Conservation (phyloP, 169 alveolate genomes). For the Eimeria nieschulzi region DNA sequence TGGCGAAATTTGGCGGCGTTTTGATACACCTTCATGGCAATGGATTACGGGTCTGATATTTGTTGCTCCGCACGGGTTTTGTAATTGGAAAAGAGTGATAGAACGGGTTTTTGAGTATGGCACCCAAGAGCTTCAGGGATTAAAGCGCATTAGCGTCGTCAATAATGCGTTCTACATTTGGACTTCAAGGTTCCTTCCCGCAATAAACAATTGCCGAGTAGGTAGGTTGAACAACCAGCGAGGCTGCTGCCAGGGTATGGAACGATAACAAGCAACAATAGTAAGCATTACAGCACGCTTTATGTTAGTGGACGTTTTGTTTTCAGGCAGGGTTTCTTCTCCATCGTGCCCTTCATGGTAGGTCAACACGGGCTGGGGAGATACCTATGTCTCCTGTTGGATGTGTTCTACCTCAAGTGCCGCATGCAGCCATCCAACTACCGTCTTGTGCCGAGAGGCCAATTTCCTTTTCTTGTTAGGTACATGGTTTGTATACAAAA, state of each 20-base stretch:
- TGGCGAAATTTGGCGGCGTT: not conserved
- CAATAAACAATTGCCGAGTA: conserved; percentile 71
- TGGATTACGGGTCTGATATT: not conserved
- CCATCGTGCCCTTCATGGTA: conserved; percentile 75
- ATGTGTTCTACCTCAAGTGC: conserved; percentile 74
- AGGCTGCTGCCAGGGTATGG: not conserved
- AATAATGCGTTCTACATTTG: conserved; percentile 72
- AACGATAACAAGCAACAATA: not conserved
- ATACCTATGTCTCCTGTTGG: conserved; percentile 75
- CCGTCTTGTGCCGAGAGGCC: conserved; percentile 79
- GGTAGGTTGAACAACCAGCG: conserved; percentile 35
- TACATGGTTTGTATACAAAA: not conserved
- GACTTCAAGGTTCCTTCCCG: conserved; percentile 48
- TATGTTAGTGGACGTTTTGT: not conserved
- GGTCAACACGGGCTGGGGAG: conserved; percentile 80
- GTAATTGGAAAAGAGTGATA: conserved; percentile 50
- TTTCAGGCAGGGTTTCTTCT: conserved; percentile 61
- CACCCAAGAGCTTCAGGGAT: conserved; percentile 51
- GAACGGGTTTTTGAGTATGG: conserved; percentile 47
- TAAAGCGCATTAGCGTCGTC: conserved; percentile 68
- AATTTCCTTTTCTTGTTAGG: conserved; percentile 67
- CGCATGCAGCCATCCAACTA: conserved; percentile 72
- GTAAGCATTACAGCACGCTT: not conserved
- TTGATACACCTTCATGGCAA: not conserved
- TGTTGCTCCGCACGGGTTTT: not conserved